Evolutionary conservation across 345 rosid species (phyloP).

Genomic region (Ceriops tagal): DNA sequence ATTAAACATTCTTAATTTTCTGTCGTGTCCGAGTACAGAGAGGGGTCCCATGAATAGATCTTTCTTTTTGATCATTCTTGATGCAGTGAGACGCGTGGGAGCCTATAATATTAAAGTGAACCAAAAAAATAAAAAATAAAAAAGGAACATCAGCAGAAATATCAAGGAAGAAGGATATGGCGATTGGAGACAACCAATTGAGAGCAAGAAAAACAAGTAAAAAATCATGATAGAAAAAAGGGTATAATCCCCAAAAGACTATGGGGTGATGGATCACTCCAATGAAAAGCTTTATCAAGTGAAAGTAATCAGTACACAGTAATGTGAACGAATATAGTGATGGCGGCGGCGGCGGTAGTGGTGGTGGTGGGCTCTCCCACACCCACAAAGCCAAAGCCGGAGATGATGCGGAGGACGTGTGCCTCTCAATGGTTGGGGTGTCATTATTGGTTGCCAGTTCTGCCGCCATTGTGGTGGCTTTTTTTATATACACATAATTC

Average conservation of each 20-base stretch:
- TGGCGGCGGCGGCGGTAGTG: no score
- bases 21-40: background rate
- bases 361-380: no score
- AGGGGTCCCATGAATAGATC: conserved; percentile 2
- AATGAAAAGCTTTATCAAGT: no score
- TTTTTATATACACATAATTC: no score
- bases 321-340: no score
- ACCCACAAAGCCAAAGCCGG: no score
- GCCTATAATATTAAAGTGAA: background rate
- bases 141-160: background rate
- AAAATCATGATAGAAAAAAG: background rate
- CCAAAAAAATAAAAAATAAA: background rate
- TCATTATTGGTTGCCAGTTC: no score
- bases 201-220: conserved; percentile 7
- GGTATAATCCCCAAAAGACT: background rate
- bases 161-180: conserved; percentile 4
- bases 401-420: background rate
- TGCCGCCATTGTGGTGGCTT: no score
- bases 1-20: no score
- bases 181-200: conserved; percentile 24
- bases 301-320: no score
- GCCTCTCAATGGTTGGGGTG: background rate
- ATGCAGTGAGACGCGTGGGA: conserved; percentile 21
- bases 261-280: background rate
- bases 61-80: background rate